A percentile compares a stretch with the other conserved stretches of the same genome.
phyloP scores from a whole-genome alignment of 345 rosid genomes.

The Ceriops zippeliana region DNA sequence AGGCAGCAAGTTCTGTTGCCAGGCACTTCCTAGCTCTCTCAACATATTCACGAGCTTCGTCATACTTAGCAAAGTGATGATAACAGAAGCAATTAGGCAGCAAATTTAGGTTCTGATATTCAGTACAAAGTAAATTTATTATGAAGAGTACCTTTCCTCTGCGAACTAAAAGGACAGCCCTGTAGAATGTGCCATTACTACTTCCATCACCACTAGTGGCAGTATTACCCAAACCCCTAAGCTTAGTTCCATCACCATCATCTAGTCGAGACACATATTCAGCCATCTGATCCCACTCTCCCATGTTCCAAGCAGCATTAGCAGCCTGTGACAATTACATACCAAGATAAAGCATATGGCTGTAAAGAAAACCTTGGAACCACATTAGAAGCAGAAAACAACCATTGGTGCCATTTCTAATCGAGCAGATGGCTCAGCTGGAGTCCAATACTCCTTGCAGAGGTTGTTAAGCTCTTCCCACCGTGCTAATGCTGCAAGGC shows the following conservation, averaged over 20 bases:
- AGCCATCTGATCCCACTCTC: conserved; percentile 99
- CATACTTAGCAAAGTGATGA: conserved; percentile 48
- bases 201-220: conserved; percentile 88
- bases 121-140: neutral
- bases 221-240: conserved; percentile 75
- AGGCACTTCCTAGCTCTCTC: conserved; percentile 95
- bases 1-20: conserved; percentile 98
- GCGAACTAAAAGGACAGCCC: conserved; percentile 87
- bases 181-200: conserved; percentile 91
- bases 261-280: conserved; percentile 93
- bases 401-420: conserved; percentile 99
- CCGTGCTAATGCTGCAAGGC: conserved; percentile 96
- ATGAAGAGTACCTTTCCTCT: conserved; percentile 57
- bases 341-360: conserved; percentile 19
- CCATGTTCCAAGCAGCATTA: conserved; percentile 98
- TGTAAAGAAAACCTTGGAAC: conserved; percentile 11
- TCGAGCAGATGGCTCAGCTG: conserved; percentile 94
- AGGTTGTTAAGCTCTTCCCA: conserved; percentile 97
- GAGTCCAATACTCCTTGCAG: conserved; percentile 97
- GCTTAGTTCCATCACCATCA: conserved; percentile 93
- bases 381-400: conserved; percentile 29
- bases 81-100: conserved; percentile 9
- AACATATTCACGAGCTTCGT: conserved; percentile 90
- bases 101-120: neutral
- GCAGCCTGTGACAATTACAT: conserved; percentile 62